Conservation (phyloP, 208 protist species). For the Phytomonas sp. region DNA sequence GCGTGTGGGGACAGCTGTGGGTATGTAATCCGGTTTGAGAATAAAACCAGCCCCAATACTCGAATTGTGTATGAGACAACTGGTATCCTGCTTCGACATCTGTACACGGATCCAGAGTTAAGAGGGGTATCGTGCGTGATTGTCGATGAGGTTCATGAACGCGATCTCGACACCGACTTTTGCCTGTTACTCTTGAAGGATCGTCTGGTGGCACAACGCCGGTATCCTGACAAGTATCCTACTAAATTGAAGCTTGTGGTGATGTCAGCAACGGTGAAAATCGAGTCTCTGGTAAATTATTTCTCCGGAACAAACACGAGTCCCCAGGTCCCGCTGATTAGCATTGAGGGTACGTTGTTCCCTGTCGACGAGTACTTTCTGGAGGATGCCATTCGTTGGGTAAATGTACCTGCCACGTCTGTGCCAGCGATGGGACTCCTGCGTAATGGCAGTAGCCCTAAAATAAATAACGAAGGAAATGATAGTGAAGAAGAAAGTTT, state of each 20-base stretch:
- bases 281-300: conserved; percentile 64
- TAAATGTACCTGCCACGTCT: conserved; percentile 21
- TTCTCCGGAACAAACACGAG: conserved; percentile 28
- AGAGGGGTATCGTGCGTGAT: conserved; percentile 70
- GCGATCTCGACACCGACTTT: conserved; percentile 82
- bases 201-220: conserved; percentile 39
- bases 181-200: conserved; percentile 69
- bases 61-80: conserved; percentile 98
- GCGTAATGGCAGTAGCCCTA: conserved; percentile 1
- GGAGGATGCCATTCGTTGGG: conserved; percentile 66
- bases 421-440: conserved; percentile 29
- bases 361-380: conserved; percentile 79
- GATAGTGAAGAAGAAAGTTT: conserved; percentile 9
- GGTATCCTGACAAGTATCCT: conserved; percentile 26
- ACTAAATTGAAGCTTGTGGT: conserved; percentile 94
- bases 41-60: conserved; percentile 67
- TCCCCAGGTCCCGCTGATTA: conserved; percentile 40
- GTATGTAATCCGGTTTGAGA: conserved; percentile 87
- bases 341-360: conserved; percentile 79
- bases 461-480: background rate
- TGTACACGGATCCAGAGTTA: conserved; percentile 90
- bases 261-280: conserved; percentile 92
- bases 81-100: conserved; percentile 95
- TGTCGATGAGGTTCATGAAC: conserved; percentile 87
- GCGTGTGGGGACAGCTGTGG: conserved; percentile 78